phyloP scores from a whole-genome alignment of 805 yeast species.

The Pichia californica region DNA sequence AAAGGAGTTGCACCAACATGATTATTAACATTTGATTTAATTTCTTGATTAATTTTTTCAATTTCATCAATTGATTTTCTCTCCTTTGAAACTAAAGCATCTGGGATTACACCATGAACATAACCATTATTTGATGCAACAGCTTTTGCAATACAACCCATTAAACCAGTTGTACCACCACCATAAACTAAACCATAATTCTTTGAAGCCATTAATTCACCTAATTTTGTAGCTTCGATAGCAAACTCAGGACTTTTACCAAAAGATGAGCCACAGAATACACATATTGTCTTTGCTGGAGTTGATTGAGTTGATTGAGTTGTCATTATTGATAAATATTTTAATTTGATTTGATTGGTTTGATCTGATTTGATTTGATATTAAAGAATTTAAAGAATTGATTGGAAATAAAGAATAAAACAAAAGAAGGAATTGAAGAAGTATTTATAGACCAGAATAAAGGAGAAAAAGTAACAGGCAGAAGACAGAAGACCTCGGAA shows the following conservation, averaged over 20 bases:
- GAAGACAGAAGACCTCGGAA: too few relatives aligned
- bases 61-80: slow-evolving; percentile 34
- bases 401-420: too few relatives aligned
- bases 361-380: not conserved
- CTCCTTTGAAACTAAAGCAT: slow-evolving; percentile 70
- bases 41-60: slow-evolving; percentile 41
- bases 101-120: slow-evolving; percentile 85
- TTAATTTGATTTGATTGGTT: not conserved
- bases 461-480: too few relatives aligned
- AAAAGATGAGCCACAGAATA: slow-evolving; percentile 79
- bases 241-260: slow-evolving; percentile 51
- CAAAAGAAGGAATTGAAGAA: not conserved
- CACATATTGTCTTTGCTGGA: slow-evolving; percentile 54
- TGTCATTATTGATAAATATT: not conserved
- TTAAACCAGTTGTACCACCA: slow-evolving; percentile 81
- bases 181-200: slow-evolving; percentile 81
- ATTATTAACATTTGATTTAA: slow-evolving; percentile 48
- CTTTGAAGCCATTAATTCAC: slow-evolving; percentile 46
- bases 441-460: too few relatives aligned
- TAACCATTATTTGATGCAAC: slow-evolving; percentile 53
- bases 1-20: slow-evolving; percentile 64
- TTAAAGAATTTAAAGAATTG: too few relatives aligned
- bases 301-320: too few relatives aligned
- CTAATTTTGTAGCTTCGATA: slow-evolving; percentile 52
- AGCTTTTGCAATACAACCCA: slow-evolving; percentile 70